These are phyloP conservation scores for Lathyrus tuberosus DNA, from an alignment of 306 rosid species.

Conservation along the genomic window DNA sequence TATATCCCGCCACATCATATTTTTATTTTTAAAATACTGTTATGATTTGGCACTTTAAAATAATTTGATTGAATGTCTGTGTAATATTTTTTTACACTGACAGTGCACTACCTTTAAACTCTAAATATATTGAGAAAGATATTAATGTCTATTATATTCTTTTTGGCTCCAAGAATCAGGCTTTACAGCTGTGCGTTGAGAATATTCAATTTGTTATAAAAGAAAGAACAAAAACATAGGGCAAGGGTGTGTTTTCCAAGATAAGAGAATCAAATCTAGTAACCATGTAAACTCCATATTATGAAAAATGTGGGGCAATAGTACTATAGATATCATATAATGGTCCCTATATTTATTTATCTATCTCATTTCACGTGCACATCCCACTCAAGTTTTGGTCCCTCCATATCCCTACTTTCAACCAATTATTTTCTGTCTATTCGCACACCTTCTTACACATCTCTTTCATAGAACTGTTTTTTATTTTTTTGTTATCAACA, in stretches of 20 bases:
- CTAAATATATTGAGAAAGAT: too few relatives aligned
- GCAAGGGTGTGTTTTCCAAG: slow-evolving; percentile 34
- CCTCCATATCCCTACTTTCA: slow-evolving; percentile 39
- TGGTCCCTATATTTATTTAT: slow-evolving; percentile 52
- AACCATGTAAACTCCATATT: slow-evolving; percentile 37
- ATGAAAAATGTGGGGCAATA: slow-evolving; percentile 38
- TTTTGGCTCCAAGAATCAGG: too few relatives aligned
- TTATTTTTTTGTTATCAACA: neutral
- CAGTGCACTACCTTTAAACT: too few relatives aligned
- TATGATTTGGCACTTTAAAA: too few relatives aligned
- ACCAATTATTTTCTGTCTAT: slow-evolving; percentile 48
- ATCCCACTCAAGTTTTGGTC: slow-evolving; percentile 48
- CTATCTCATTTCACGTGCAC: slow-evolving; percentile 39
- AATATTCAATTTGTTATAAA: neutral
- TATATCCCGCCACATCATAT: too few relatives aligned
- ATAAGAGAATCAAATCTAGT: slow-evolving; percentile 46
- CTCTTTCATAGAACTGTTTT: neutral
- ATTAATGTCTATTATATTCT: too few relatives aligned
- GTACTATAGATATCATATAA: slow-evolving; percentile 25
- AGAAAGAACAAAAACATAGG: slow-evolving; percentile 8
- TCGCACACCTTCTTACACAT: slow-evolving; percentile 31
- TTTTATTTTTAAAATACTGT: too few relatives aligned
- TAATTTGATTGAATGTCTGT: too few relatives aligned
- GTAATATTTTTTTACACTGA: too few relatives aligned
- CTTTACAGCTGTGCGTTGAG: too few relatives aligned